A percentile compares a stretch with the other conserved stretches of the same genome.
Conservation (phyloP, 1,139 yeast species). For the Nematodospora anomalae region DNA sequence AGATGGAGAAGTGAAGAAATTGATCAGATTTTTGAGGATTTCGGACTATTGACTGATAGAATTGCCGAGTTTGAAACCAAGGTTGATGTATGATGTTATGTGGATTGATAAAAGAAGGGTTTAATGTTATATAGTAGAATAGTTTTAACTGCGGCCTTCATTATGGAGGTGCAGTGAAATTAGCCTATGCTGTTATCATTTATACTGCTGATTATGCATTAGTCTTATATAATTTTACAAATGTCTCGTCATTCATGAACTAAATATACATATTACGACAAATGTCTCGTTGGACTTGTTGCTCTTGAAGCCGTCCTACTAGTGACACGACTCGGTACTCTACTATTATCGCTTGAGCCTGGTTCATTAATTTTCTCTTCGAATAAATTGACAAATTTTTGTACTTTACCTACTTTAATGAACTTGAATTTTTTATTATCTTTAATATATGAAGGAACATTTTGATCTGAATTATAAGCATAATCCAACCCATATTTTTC, state of each 20-base stretch:
- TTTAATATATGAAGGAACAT: conserved; percentile 42
- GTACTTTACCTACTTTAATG: conserved; percentile 51
- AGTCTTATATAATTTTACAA: too few relatives aligned
- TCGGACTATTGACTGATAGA: conserved; percentile 41
- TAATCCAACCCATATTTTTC: conserved; percentile 27
- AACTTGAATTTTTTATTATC: conserved; percentile 47
- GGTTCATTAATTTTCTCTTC: conserved; percentile 34
- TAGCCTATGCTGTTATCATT: too few relatives aligned
- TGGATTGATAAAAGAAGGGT: too few relatives aligned
- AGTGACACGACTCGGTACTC: conserved; percentile 5
- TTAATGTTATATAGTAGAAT: too few relatives aligned
- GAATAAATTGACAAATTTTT: conserved; percentile 46
- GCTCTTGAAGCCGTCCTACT: neutral
- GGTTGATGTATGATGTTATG: neutral
- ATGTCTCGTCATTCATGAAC: too few relatives aligned
- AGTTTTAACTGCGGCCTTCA: too few relatives aligned
- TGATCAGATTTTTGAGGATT: conserved; percentile 33
- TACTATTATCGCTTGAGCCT: conserved; percentile 1
- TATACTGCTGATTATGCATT: too few relatives aligned
- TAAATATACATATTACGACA: too few relatives aligned
- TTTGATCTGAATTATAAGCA: conserved; percentile 31
- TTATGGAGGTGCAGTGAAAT: too few relatives aligned
- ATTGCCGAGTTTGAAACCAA: conserved; percentile 29
- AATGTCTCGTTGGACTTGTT: conserved; percentile 5
- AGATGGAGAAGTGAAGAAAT: conserved; percentile 23